A percentile compares a stretch with the other conserved stretches of the same genome.
Conservation (phyloP, 108 stramenopile genomes). For the Chaetoceros tenuissimus region DNA sequence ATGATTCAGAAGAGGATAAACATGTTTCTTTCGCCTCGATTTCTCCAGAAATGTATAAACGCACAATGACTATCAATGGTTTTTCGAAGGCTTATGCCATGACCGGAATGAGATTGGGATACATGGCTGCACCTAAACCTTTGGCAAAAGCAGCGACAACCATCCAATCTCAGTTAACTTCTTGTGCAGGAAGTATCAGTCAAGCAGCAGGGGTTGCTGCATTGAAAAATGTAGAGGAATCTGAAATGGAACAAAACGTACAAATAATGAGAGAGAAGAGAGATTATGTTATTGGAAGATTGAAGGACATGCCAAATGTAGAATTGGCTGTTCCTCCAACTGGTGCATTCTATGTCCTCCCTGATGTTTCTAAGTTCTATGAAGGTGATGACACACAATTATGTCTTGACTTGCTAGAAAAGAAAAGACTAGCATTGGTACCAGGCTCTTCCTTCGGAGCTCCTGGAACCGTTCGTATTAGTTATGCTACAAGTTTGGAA, state of each 20-base stretch:
- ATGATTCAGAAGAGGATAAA: conserved; percentile 32
- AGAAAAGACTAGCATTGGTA: conserved; percentile 86
- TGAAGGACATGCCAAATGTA: conserved; percentile 64
- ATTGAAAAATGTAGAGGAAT: conserved; percentile 56
- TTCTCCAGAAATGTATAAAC: conserved; percentile 60
- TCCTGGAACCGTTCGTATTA: conserved; percentile 83
- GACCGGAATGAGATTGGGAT: conserved; percentile 93
- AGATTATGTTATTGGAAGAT: conserved; percentile 70
- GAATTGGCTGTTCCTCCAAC: conserved; percentile 54
- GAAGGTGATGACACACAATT: conserved; percentile 74
- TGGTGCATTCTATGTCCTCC: conserved; percentile 94
- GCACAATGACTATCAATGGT: conserved; percentile 91
- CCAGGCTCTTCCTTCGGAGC: conserved; percentile 92
- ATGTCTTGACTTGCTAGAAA: conserved; percentile 81
- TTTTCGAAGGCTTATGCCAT: conserved; percentile 95
- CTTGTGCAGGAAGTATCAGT: conserved; percentile 87
- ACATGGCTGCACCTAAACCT: conserved; percentile 66
- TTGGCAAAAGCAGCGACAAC: conserved; percentile 72
- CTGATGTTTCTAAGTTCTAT: conserved; percentile 78
- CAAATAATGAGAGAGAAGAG: conserved; percentile 71
- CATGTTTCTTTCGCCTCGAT: conserved; percentile 78
- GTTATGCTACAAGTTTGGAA: conserved; percentile 92
- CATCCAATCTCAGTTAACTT: conserved; percentile 88
- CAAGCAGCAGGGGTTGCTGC: conserved; percentile 93
- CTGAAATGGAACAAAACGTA: conserved; percentile 59